Percentiles rank a stretch among this genome's conserved stretches.
phyloP scores from a whole-genome alignment of 139 green algal species.

The Parachlorella kessleri region DNA sequence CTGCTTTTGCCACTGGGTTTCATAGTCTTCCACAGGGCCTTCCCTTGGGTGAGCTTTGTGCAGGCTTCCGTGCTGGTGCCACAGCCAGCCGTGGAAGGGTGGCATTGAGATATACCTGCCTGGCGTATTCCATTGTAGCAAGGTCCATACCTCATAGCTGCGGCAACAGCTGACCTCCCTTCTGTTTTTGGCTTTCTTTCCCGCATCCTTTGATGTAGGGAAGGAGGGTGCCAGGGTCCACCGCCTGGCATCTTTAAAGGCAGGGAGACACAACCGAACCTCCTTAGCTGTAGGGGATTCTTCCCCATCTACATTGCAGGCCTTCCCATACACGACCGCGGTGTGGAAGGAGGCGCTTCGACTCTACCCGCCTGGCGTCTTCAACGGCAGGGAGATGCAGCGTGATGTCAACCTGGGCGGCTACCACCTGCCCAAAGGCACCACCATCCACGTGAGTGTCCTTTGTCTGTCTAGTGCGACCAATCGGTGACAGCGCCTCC shows the following conservation, averaged over 20 bases:
- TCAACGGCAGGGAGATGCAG: neutral
- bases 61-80: too few species aligned
- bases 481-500: too few species aligned
- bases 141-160: neutral
- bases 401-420: neutral
- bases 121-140: too few species aligned
- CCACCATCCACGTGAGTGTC: neutral
- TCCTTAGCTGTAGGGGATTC: neutral
- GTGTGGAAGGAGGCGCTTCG: slow-evolving; percentile 61
- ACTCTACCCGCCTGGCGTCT: slow-evolving; percentile 45
- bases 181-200: neutral
- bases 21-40: too few species aligned
- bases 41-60: too few species aligned
- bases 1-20: too few species aligned
- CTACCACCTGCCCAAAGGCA: neutral
- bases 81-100: too few species aligned
- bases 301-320: neutral
- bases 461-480: too few species aligned
- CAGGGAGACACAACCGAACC: neutral
- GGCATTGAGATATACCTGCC: too few species aligned
- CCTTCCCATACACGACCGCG: slow-evolving; percentile 53
- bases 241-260: neutral
- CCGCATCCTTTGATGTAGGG: neutral
- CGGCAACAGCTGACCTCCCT: neutral
- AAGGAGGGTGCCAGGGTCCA: neutral